Base-by-base conservation (phyloP, 345 rosid species). In the Aquilaria yunnanensis region DNA sequence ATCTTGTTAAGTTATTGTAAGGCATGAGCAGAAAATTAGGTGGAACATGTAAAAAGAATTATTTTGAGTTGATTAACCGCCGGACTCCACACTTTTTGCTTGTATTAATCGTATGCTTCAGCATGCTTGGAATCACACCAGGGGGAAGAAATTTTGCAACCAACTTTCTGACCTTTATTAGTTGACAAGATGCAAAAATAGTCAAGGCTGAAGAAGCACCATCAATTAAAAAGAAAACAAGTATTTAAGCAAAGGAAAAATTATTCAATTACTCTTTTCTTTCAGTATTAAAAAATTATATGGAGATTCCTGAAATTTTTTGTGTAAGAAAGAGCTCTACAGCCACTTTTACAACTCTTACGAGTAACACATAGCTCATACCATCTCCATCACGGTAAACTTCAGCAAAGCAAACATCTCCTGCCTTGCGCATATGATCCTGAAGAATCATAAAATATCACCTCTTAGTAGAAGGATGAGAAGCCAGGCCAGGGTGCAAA, bases 381-480 rank as follows among this genome's bases (percentile, higher is more conserved):
- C 80, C 80, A 76, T 76, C 69, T 62, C 68, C 58, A 51, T 76
- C 74, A 56, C 64, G 66, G 46, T 72, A 62, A 72, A 76, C 75
- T 52, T 72, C 80, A 5, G 77, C 69, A 65, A 76, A 76, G 56
- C 80, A 76, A 43, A 76, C 80, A 65, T 75, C 74, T 3, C 80
- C 80, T 48, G 80, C 80, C 51, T 69, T 76, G 29, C 72, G 64
- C 80, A 76, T 76, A 58, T 76, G 74, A 63, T 76, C 80, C 80
- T 76, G 73, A 50, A 62, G 43, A 37, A 37, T 23, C 23, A 48
- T 47, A 54, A 58, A 37, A 7, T 37, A 49, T 54, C 2, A 48
- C 14, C 46, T 34, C 7, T 16, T 54, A 12, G 14, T 49, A 50
- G 41, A 8, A 50, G 23, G 10, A 45, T 9, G 13, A 56, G 16